Percentiles rank a stretch among this genome's conserved stretches.
These are phyloP conservation scores for Hemisphaericaspora nanyangensis DNA, from an alignment of 805 yeast genomes.

Conservation along the genomic window DNA sequence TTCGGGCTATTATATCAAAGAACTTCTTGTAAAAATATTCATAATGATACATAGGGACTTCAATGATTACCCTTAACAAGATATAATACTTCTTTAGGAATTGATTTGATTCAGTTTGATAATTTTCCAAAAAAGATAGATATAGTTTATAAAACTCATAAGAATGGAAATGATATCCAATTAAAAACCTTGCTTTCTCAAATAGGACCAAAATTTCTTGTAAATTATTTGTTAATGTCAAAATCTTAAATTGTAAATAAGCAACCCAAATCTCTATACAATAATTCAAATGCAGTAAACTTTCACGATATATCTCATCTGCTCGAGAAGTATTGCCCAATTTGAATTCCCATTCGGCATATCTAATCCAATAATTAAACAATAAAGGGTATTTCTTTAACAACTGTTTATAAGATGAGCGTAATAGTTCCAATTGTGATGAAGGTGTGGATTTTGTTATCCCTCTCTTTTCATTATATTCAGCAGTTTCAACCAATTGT, in stretches of 20 bases:
- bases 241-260: constrained; percentile 40
- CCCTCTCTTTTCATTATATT: constrained; percentile 20
- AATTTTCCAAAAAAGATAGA: constrained; percentile 37
- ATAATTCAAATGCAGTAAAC: constrained; percentile 36
- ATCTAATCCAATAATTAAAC: constrained; percentile 57
- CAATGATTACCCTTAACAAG: constrained; percentile 47
- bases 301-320: constrained; percentile 31
- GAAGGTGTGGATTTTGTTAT: constrained; percentile 32
- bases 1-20: constrained; percentile 12
- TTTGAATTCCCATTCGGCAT: constrained; percentile 44
- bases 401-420: constrained; percentile 39
- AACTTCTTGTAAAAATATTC: constrained; percentile 42
- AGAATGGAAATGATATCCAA: constrained; percentile 52
- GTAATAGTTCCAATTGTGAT: constrained; percentile 27
- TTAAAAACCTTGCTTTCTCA: constrained; percentile 43
- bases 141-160: constrained; percentile 51
- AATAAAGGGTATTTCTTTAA: constrained; percentile 46
- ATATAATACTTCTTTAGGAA: constrained; percentile 33
- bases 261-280: constrained; percentile 50
- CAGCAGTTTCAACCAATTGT: constrained; percentile 26
- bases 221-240: constrained; percentile 25
- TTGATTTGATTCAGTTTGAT: constrained; percentile 20
- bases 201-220: constrained; percentile 32
- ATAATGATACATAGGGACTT: constrained; percentile 55
- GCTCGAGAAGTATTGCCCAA: constrained; percentile 39